Percentiles rank a stretch among this genome's conserved stretches.
Conservation (phyloP, 306 rosid species). For the Trifolium dubium region DNA sequence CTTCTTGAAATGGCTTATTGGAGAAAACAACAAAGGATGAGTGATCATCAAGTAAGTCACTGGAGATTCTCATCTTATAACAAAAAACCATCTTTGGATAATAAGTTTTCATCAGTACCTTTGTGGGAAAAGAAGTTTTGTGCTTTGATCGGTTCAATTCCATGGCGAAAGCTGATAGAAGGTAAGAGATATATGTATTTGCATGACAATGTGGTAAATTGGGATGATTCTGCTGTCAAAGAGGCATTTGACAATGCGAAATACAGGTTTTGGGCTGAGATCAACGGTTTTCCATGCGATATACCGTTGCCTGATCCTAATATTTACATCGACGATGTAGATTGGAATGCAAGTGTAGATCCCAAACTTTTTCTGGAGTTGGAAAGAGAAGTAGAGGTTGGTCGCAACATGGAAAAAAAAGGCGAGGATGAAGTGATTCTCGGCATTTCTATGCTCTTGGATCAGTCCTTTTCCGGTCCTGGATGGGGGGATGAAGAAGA, state of each 20-base stretch:
- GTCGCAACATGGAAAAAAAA: not conserved
- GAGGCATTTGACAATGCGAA: slow-evolving; percentile 86
- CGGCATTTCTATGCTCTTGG: slow-evolving; percentile 40
- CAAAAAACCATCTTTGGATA: not conserved
- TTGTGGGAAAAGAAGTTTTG: slow-evolving; percentile 82
- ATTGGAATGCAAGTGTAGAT: slow-evolving; percentile 66
- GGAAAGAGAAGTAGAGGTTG: slow-evolving; percentile 50
- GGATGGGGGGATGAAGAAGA: slow-evolving; percentile 12
- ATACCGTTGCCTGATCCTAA: slow-evolving; percentile 18
- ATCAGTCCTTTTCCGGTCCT: slow-evolving; percentile 42
- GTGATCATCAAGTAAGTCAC: not conserved
- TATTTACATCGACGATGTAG: slow-evolving; percentile 34
- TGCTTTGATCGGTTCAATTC: slow-evolving; percentile 54
- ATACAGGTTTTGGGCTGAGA: slow-evolving; percentile 65
- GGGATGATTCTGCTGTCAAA: slow-evolving; percentile 48
- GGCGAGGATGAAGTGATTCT: slow-evolving; percentile 44
- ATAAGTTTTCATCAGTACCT: slow-evolving; percentile 47
- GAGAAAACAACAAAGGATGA: not conserved
- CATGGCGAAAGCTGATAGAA: slow-evolving; percentile 72
- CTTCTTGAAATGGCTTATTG: not conserved
- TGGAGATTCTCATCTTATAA: not conserved
- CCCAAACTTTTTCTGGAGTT: slow-evolving; percentile 62
- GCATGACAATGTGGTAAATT: slow-evolving; percentile 53
- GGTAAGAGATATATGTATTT: slow-evolving; percentile 57
- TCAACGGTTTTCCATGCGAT: slow-evolving; percentile 54